Conservation (phyloP, 140 eudicot species). For the Bidens hawaiensis region DNA sequence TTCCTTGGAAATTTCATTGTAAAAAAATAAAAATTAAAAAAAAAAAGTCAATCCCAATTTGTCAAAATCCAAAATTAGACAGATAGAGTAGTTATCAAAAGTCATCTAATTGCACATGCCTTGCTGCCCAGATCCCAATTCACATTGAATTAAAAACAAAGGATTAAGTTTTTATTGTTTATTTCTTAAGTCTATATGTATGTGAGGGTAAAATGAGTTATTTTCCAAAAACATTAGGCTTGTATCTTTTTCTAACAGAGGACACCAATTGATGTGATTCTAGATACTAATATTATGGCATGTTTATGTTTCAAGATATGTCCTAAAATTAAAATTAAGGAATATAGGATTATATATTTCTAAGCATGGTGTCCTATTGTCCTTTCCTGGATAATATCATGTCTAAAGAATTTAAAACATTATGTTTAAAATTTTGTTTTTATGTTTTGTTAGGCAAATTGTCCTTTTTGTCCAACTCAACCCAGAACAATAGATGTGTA, state of each 20-base stretch:
- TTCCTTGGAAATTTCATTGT: slow-evolving; percentile 30
- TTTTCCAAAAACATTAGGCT: background rate
- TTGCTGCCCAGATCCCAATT: slow-evolving; percentile 30
- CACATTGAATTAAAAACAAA: slow-evolving; percentile 5
- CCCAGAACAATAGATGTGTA: too few species aligned
- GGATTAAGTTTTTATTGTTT: background rate
- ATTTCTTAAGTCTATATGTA: too few species aligned
- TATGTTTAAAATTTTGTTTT: too few species aligned
- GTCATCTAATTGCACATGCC: slow-evolving; percentile 34
- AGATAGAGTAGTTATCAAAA: slow-evolving; percentile 27
- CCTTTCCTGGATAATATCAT: too few species aligned
- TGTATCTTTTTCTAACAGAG: background rate
- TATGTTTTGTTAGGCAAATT: too few species aligned
- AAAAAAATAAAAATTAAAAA: too few species aligned
- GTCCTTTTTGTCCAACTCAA: too few species aligned
- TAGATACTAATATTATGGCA: background rate
- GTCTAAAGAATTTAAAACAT: too few species aligned
- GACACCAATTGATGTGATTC: background rate
- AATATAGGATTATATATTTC: too few species aligned
- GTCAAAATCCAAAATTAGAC: slow-evolving; percentile 26
- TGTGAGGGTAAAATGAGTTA: background rate
- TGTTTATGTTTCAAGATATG: background rate
- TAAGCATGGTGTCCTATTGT: too few species aligned
- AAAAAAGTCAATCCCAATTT: slow-evolving; percentile 29
- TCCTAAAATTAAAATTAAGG: too few species aligned